Evolutionary conservation across 495 filamentous ascomycete species (phyloP).

Genomic region (Immersiella caudata): DNA sequence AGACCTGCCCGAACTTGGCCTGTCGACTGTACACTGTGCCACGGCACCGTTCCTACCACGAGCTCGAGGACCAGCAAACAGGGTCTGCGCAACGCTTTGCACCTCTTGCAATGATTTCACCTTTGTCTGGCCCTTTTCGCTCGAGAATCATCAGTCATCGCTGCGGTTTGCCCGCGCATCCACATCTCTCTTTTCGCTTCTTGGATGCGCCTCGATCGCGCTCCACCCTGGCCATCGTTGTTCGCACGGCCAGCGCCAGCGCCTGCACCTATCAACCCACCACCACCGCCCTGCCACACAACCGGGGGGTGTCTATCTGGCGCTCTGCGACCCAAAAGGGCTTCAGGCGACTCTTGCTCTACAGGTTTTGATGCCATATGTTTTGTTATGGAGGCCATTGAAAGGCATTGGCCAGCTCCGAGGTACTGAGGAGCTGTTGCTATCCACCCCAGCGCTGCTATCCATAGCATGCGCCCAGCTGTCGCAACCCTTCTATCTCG

Average conservation of each 20-base stretch:
- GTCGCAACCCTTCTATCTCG: neutral
- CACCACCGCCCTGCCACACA: slow-evolving; percentile 16
- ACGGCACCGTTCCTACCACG: slow-evolving; percentile 17
- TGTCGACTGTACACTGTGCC: slow-evolving; percentile 32
- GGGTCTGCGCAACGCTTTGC: slow-evolving; percentile 8
- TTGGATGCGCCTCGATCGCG: slow-evolving; percentile 17
- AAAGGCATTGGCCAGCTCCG: neutral
- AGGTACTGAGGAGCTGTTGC: neutral
- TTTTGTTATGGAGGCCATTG: neutral
- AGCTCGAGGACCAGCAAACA: slow-evolving; percentile 3
- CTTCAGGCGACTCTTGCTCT: slow-evolving; percentile 1
- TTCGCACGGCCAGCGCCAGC: slow-evolving; percentile 23
- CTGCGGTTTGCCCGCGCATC: neutral
- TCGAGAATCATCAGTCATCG: neutral
- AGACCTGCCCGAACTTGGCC: slow-evolving; percentile 16
- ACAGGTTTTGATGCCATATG: neutral
- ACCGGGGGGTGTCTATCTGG: neutral
- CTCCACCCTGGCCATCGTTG: neutral
- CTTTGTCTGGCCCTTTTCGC: neutral
- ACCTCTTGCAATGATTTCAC: neutral
- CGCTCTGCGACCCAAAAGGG: neutral
- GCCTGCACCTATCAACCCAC: slow-evolving; percentile 20
- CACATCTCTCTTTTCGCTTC: slow-evolving; percentile 1
- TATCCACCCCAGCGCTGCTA: too few species aligned
- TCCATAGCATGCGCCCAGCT: neutral